Percentiles rank a stretch among this genome's conserved stretches.
Evolutionary conservation across 306 rosid genomes (phyloP).

Genomic region (Potentilla sterilis): DNA sequence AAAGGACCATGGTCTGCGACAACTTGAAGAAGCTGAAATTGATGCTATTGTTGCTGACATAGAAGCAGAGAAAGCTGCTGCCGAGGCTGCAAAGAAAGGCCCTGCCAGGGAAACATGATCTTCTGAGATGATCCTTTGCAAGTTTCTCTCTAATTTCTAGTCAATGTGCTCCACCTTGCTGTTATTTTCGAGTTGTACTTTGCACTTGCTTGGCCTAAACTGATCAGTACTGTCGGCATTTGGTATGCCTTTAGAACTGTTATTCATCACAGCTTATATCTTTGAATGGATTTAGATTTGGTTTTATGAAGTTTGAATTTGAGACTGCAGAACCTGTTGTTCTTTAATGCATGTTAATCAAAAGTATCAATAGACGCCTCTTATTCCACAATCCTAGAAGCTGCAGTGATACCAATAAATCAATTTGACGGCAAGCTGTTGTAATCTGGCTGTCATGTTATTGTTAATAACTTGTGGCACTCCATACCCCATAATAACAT

Average conservation of each 20-base stretch:
- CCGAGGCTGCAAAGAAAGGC: conserved; percentile 96
- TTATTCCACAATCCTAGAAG: background rate
- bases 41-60: conserved; percentile 91
- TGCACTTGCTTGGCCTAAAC: conserved; percentile 15
- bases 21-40: conserved; percentile 95
- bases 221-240: background rate
- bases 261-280: conserved; percentile 12
- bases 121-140: background rate
- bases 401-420: background rate
- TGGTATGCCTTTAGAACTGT: conserved; percentile 14
- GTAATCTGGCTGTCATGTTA: background rate
- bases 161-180: background rate
- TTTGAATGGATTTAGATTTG: conserved; percentile 8
- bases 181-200: conserved; percentile 13
- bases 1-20: conserved; percentile 71
- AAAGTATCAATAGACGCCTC: background rate
- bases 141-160: conserved; percentile 2
- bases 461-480: background rate
- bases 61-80: conserved; percentile 95
- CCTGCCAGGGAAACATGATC: conserved; percentile 77
- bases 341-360: background rate
- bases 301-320: background rate
- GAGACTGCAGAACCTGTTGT: background rate
- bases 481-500: background rate
- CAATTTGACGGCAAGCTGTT: background rate